Percentiles rank a stretch among this genome's conserved stretches.
Evolutionary conservation across 192 early-diverging fungal species (phyloP).

Genomic region (Chytriomyces hyalinus): DNA sequence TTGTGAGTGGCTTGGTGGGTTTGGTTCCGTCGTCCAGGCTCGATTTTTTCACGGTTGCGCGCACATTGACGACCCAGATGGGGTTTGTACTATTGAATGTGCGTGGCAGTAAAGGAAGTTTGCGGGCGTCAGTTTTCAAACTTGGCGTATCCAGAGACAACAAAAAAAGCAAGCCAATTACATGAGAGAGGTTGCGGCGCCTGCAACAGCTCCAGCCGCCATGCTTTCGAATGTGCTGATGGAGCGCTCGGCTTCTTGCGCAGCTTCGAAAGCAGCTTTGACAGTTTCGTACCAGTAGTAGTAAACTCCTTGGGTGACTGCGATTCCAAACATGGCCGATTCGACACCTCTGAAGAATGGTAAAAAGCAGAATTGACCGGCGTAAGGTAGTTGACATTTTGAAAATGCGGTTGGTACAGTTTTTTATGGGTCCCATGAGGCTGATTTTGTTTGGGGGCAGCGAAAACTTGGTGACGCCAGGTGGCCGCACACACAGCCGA

Average conservation of each 20-base stretch:
- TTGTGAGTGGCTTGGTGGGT: conserved; percentile 44
- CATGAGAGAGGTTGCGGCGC: conserved; percentile 47
- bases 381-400: conserved; percentile 8
- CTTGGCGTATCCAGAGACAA: no score
- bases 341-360: conserved; percentile 74
- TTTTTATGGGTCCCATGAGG: conserved; percentile 11
- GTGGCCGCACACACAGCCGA: no score
- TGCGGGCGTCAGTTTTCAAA: not conserved
- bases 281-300: conserved; percentile 80
- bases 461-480: no score
- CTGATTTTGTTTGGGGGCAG: no score
- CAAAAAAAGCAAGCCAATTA: not conserved
- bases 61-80: conserved; percentile 98
- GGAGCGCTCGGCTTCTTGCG: conserved; percentile 52
- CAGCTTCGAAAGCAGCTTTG: conserved; percentile 82
- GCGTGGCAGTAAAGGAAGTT: conserved; percentile 40
- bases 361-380: not conserved
- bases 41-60: conserved; percentile 79
- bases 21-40: conserved; percentile 58
- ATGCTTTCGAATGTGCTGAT: conserved; percentile 91
- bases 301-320: conserved; percentile 88
- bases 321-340: conserved; percentile 95
- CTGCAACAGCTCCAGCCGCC: conserved; percentile 91
- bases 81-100: conserved; percentile 93
- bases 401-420: not conserved